A percentile compares a stretch with the other conserved stretches of the same genome.
Evolutionary conservation across 2,329 filamentous ascomycete species (phyloP).

Genomic region (Hypoxylon sp.): DNA sequence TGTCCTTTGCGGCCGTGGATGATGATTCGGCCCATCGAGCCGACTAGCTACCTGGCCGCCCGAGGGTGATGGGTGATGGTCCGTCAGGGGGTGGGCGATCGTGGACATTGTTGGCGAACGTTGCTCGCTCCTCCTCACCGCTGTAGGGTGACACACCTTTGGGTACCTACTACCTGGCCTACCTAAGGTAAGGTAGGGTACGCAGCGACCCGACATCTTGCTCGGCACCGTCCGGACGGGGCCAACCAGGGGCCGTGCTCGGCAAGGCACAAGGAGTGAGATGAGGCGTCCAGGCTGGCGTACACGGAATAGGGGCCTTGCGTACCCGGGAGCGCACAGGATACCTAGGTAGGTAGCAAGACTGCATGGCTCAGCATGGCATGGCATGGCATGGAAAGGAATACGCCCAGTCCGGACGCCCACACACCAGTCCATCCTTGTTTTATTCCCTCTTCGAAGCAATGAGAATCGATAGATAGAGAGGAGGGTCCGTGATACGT

Average conservation of each 20-base stretch:
- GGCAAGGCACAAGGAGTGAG: constrained; percentile 31
- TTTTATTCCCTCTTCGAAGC: no score
- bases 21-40: constrained; percentile 9
- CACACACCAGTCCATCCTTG: constrained; percentile 12
- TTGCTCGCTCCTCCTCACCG: constrained; percentile 6
- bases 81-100: constrained; percentile 2
- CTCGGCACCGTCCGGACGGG: constrained; percentile 10
- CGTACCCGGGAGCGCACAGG: constrained; percentile 26
- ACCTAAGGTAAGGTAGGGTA: no score
- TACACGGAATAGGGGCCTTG: constrained; percentile 17
- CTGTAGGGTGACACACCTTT: constrained; percentile 27
- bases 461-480: constrained; percentile 7
- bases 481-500: constrained; percentile 27
- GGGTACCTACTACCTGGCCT: constrained; percentile 9
- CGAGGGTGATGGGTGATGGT: constrained; percentile 7
- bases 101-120: constrained; percentile 14
- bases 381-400: neutral
- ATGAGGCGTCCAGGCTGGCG: constrained; percentile 29
- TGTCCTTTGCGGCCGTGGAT: constrained; percentile 20
- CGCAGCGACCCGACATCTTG: constrained; percentile 33
- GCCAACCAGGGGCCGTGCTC: constrained; percentile 25
- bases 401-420: neutral
- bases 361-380: constrained; percentile 20
- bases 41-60: no score
- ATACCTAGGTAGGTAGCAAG: no score